These are phyloP conservation scores for Umbilicaria muhlenbergii DNA, from an alignment of 495 filamentous ascomycete genomes.

Conservation along the genomic window DNA sequence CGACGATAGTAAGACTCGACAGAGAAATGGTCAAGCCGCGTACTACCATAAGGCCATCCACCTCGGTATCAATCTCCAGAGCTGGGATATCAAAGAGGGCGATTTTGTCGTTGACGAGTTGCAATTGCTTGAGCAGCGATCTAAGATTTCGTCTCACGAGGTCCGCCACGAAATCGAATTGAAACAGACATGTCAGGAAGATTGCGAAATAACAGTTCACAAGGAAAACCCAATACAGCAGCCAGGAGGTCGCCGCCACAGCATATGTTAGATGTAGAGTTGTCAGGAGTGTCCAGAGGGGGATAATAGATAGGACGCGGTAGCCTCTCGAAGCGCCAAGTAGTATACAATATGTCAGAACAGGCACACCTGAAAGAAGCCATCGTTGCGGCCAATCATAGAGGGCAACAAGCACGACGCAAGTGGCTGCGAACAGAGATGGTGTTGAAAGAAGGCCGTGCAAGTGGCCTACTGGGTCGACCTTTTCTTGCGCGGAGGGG, in stretches of 20 bases:
- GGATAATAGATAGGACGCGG: conserved; percentile 17
- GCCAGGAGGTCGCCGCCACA: conserved; percentile 23
- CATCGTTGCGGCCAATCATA: conserved; percentile 14
- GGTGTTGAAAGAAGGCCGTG: background rate
- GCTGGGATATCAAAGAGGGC: conserved; percentile 24
- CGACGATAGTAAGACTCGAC: conserved; percentile 16
- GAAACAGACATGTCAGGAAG: conserved; percentile 17
- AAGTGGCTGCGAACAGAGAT: conserved; percentile 4
- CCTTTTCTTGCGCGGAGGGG: too few species aligned
- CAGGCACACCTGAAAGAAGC: conserved; percentile 18
- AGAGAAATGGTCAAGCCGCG: conserved; percentile 21
- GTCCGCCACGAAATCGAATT: conserved; percentile 15
- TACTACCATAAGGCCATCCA: conserved; percentile 20
- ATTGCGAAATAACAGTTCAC: conserved; percentile 15
- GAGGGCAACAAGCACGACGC: conserved; percentile 1
- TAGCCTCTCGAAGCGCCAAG: conserved; percentile 14
- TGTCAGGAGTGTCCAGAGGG: conserved; percentile 20
- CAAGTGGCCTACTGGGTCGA: too few species aligned
- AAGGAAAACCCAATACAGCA: conserved; percentile 19
- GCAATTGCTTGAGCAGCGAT: conserved; percentile 14
- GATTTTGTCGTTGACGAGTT: conserved; percentile 25
- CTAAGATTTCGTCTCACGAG: conserved; percentile 12
- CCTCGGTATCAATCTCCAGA: conserved; percentile 24
- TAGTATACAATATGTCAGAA: conserved; percentile 17
- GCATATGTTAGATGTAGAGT: conserved; percentile 21